These are phyloP conservation scores for Incumbomyces lentus DNA, from an alignment of 2,329 filamentous ascomycete species.

Conservation along the genomic window DNA sequence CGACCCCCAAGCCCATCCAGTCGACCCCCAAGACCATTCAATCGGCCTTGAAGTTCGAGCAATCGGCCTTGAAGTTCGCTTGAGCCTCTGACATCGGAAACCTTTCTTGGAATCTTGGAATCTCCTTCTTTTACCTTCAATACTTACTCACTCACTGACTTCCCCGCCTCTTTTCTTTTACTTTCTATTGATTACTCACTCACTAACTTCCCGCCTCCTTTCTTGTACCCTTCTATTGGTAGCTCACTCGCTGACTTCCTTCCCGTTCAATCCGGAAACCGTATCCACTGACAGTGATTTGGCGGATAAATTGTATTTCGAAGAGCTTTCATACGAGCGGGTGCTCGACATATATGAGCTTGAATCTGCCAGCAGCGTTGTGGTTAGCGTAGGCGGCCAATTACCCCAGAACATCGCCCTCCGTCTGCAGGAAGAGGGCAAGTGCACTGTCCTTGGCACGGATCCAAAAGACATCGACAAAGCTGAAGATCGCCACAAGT, in stretches of 20 bases:
- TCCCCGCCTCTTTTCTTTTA: slow-evolving; percentile 7
- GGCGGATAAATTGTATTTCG: slow-evolving; percentile 89
- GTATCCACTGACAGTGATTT: slow-evolving; percentile 75
- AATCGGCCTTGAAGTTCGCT: too few relatives aligned
- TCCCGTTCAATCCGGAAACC: slow-evolving; percentile 66
- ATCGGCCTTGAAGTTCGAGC: too few relatives aligned
- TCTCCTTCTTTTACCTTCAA: not conserved
- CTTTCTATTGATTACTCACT: slow-evolving; percentile 3
- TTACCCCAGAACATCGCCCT: slow-evolving; percentile 96
- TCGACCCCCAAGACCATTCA: too few relatives aligned
- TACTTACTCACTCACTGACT: slow-evolving; percentile 6
- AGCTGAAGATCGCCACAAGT: slow-evolving; percentile 96
- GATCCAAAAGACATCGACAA: slow-evolving; percentile 92
- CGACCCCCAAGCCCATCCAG: too few relatives aligned
- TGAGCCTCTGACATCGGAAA: too few relatives aligned
- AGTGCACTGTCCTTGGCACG: slow-evolving; percentile 84
- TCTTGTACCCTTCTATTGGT: slow-evolving; percentile 3
- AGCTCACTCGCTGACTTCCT: slow-evolving; percentile 44
- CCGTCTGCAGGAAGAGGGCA: slow-evolving; percentile 79
- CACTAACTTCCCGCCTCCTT: slow-evolving; percentile 9
- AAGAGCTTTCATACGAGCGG: slow-evolving; percentile 90
- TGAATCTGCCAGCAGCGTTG: slow-evolving; percentile 72
- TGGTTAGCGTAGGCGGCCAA: slow-evolving; percentile 92
- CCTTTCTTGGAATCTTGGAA: too few relatives aligned
- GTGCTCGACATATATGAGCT: slow-evolving; percentile 99